Base-by-base conservation (phyloP, 2,329 filamentous ascomycete genomes). In the Aaosphaeria pasadenensis region DNA sequence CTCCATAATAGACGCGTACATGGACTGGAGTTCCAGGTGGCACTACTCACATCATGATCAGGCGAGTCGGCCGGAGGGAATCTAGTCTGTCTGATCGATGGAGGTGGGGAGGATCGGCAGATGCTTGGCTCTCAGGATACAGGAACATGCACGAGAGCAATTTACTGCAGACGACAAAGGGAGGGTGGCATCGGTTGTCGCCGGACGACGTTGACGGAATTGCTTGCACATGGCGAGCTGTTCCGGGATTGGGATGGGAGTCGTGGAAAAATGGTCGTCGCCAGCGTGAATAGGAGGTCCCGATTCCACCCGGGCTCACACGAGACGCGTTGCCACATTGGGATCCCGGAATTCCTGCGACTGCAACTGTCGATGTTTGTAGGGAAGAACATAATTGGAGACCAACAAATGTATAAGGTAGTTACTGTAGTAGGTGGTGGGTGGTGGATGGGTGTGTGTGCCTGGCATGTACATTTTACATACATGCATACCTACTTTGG, bases 161-260 rank as follows among this genome's bases (percentile, higher is more conserved):
- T 36, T 36, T 9, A 36, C 33, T 24, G 17, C 17, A 24, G 17
- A 24, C 17, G 17, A 24, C 17, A 24, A 50, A 29, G 24, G 5
- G 6, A 43, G 49, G 49, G 24, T 51, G 36, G 38, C 40, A 43
- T 59, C 56, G 60, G 54, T 48, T 64, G 45, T 50, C 47, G 48
- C 58, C 61, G 61, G 62, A 44, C 56, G 42, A 48, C 33, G 33
- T 48, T 49, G 53, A 45, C 42, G 48, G 39, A 24, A n/a, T 47
- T 30, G 41, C 39, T 36, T 32, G 47, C 43, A 54, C 41, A 45
- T 45, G 50, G 50, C 54, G 52, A 57, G 36, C 29, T 41, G 35
- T 47, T 36, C 17, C 17, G 17, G 17, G 17, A 24, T 24, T 49
- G 49, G 50, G 45, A 44, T 9, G n/a, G n/a, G 33, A 36, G 33